Evolutionary conservation across 345 rosid genomes (phyloP), one percentile per base, ranked within the genome.

Genomic region (Limnanthes douglasii): DNA sequence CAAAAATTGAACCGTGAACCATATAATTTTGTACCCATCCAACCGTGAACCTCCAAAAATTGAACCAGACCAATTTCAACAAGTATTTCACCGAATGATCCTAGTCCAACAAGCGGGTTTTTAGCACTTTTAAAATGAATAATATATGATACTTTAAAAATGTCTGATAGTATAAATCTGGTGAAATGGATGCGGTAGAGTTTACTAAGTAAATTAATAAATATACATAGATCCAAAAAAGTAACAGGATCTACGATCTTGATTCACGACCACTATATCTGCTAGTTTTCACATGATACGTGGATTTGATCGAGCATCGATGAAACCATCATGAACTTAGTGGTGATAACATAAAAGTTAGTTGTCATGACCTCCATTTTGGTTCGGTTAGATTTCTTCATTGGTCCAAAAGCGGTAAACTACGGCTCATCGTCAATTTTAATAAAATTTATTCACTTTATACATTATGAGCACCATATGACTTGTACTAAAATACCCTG

Each of bases 321-420:
- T 88, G 97, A 95, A 88, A 88, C 46, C 97, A 88, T 46, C 97
- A 88, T 43, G 97, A 95, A 0, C 36, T 88, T 1, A 95, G 97
- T 12, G 95, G 97, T 18, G 97, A 88, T 43, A 88, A 79, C 50
- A 80, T 88, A 40, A 68, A 60, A 47, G 95, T 95, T 29, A 83
- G 86, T 63, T 88, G 95, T 34, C 74, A 95, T 16, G 72, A 83
- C 63, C 45, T 88, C 12, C 97, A 88, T 46, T 68, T 86, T 0
- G 95, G 97, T 43, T 88, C 97, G 30, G 86, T 79, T 28, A 88
- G 97, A 46, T 73, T 88, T 26, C 60, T 88, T 34, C 97, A 88
- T 63, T 88, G 97, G 97, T 88, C 97, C 18, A 95, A 95, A 14
- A 78, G 93, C 56, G 95, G 97, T 31, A 88, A 88, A 68, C 97